A percentile compares a stretch with the other conserved stretches of the same genome.
Evolutionary conservation across 2,329 filamentous ascomycete genomes (phyloP).

Genomic region (Thielaviopsis punctulata): DNA sequence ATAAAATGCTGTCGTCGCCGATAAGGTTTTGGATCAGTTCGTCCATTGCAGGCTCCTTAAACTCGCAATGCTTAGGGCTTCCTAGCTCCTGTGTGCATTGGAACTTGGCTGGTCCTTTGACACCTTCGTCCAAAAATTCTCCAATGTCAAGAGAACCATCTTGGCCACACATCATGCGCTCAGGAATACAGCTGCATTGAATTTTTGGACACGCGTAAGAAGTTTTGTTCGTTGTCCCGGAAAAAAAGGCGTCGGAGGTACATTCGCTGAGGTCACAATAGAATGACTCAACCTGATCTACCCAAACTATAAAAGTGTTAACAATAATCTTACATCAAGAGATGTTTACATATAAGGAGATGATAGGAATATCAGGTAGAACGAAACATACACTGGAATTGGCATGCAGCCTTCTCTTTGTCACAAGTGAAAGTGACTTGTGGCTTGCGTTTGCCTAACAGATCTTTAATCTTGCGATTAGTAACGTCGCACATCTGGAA

Average conservation of each 20-base stretch:
- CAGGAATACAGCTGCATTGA: conserved; percentile 72
- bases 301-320: conserved; percentile 53
- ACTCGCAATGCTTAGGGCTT: conserved; percentile 50
- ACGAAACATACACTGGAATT: conserved; percentile 67
- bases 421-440: conserved; percentile 92
- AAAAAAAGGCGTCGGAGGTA: conserved; percentile 50
- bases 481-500: conserved; percentile 97
- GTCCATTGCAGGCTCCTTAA: conserved; percentile 87
- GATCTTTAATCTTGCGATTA: conserved; percentile 79
- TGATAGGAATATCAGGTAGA: neutral
- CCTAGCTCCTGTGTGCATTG: conserved; percentile 52
- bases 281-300: conserved; percentile 85
- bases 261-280: conserved; percentile 83
- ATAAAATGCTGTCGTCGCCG: conserved; percentile 73
- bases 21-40: conserved; percentile 76
- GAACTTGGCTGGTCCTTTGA: conserved; percentile 78
- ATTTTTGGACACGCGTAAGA: conserved; percentile 73
- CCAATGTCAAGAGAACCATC: conserved; percentile 80
- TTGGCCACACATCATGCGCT: conserved; percentile 86
- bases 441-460: conserved; percentile 68
- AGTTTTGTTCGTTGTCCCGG: conserved; percentile 59
- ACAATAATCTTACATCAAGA: too few species aligned
- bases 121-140: conserved; percentile 68
- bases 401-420: conserved; percentile 56
- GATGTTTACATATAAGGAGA: neutral